Evolutionary conservation across 305 asterid species (phyloP).

Genomic region (Vinca major): DNA sequence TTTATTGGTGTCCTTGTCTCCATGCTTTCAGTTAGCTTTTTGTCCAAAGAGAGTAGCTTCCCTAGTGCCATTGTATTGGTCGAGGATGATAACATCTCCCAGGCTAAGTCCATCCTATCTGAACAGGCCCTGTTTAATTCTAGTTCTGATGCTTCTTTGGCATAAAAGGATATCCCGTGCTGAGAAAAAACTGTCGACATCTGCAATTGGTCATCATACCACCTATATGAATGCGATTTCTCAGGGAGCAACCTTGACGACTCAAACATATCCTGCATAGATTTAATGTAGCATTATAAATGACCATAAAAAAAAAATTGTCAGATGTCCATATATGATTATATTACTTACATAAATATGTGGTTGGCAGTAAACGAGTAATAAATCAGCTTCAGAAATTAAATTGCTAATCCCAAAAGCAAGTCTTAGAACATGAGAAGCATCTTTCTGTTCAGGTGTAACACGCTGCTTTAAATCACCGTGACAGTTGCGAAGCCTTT

Average conservation of each 20-base stretch:
- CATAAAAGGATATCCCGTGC: constrained; percentile 72
- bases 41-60: constrained; percentile 44
- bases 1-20: constrained; percentile 20
- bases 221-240: constrained; percentile 37
- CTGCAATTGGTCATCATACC: constrained; percentile 61
- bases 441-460: constrained; percentile 59
- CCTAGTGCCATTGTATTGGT: constrained; percentile 61
- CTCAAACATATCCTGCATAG: constrained; percentile 52
- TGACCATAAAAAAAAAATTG: neutral
- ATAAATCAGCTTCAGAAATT: constrained; percentile 70
- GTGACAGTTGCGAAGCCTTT: constrained; percentile 37
- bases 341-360: constrained; percentile 38
- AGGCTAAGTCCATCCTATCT: constrained; percentile 46
- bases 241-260: constrained; percentile 34
- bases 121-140: constrained; percentile 32
- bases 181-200: constrained; percentile 63
- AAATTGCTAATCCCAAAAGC: constrained; percentile 49
- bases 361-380: constrained; percentile 48
- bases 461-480: constrained; percentile 36
- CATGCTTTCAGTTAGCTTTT: constrained; percentile 15
- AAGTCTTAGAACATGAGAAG: constrained; percentile 32
- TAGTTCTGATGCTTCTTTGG: constrained; percentile 48
- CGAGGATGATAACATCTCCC: constrained; percentile 69
- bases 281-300: neutral
- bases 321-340: constrained; percentile 3